Evolutionary conservation across 1,139 yeast genomes (phyloP).

Genomic region (Diutina sp.): DNA sequence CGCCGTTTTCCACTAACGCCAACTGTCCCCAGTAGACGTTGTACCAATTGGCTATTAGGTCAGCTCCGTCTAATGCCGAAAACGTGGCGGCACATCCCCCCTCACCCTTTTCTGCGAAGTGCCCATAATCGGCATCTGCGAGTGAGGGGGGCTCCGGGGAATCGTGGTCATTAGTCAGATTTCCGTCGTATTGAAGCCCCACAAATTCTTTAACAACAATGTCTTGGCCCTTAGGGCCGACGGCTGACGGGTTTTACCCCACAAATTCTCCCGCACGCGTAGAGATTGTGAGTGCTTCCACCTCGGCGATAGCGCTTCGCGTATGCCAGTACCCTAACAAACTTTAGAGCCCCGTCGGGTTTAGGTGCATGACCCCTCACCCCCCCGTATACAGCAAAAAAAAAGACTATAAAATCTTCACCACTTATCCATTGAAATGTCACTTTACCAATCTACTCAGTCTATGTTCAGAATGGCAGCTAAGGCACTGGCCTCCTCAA

Average conservation of each 20-base stretch:
- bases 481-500: background rate
- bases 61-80: background rate
- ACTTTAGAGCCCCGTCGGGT: background rate
- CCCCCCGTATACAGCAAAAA: background rate
- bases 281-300: background rate
- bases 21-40: background rate
- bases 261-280: background rate
- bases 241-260: background rate
- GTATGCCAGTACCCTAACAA: background rate
- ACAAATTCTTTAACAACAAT: background rate
- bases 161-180: background rate
- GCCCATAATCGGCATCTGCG: background rate
- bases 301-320: background rate
- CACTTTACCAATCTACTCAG: background rate
- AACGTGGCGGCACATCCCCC: background rate
- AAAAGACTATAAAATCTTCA: background rate
- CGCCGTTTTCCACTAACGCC: background rate
- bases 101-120: background rate
- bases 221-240: background rate
- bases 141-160: background rate
- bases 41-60: background rate
- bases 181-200: background rate
- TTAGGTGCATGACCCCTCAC: background rate
- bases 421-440: background rate
- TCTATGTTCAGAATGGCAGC: slow-evolving; percentile 1